A percentile compares a stretch with the other conserved stretches of the same genome.
phyloP scores from a whole-genome alignment of 805 yeast species.

The Cyberlindnera mississippiensis region DNA sequence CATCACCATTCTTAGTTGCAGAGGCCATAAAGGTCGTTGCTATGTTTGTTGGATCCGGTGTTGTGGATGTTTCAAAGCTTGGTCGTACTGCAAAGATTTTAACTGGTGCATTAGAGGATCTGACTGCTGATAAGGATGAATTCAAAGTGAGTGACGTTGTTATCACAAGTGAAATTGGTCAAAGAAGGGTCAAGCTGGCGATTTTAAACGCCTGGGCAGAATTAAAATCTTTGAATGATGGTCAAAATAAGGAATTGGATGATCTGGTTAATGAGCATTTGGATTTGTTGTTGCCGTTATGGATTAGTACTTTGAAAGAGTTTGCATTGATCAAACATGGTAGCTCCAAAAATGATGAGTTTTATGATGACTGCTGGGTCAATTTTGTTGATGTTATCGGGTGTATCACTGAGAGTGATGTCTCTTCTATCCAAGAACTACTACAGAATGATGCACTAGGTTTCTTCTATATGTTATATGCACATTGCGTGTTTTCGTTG shows the following conservation, averaged over 20 bases:
- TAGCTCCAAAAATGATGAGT: slow-evolving; percentile 35
- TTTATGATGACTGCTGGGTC: slow-evolving; percentile 64
- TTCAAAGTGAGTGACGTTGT: slow-evolving; percentile 55
- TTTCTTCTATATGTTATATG: slow-evolving; percentile 75
- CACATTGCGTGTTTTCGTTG: slow-evolving; percentile 77
- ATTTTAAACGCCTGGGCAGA: slow-evolving; percentile 74
- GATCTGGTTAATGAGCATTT: slow-evolving; percentile 53
- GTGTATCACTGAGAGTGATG: slow-evolving; percentile 50
- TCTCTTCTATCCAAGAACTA: slow-evolving; percentile 40
- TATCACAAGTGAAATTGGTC: slow-evolving; percentile 39
- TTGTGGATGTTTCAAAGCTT: slow-evolving; percentile 46
- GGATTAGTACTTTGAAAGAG: slow-evolving; percentile 76
- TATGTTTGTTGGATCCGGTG: slow-evolving; percentile 61
- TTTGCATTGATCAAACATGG: slow-evolving; percentile 54
- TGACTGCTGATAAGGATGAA: slow-evolving; percentile 26
- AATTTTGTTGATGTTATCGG: slow-evolving; percentile 76
- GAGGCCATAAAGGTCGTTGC: slow-evolving; percentile 78
- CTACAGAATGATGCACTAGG: slow-evolving; percentile 55
- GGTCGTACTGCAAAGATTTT: slow-evolving; percentile 60
- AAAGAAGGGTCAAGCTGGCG: slow-evolving; percentile 49
- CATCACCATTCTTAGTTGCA: slow-evolving; percentile 69
- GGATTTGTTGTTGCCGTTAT: slow-evolving; percentile 61
- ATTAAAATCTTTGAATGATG: slow-evolving; percentile 36
- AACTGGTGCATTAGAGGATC: slow-evolving; percentile 61
- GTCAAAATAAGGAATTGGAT: slow-evolving; percentile 37